Evolutionary conservation across 148 eudicot genomes (phyloP).

Genomic region (Persicaria tinctoria): DNA sequence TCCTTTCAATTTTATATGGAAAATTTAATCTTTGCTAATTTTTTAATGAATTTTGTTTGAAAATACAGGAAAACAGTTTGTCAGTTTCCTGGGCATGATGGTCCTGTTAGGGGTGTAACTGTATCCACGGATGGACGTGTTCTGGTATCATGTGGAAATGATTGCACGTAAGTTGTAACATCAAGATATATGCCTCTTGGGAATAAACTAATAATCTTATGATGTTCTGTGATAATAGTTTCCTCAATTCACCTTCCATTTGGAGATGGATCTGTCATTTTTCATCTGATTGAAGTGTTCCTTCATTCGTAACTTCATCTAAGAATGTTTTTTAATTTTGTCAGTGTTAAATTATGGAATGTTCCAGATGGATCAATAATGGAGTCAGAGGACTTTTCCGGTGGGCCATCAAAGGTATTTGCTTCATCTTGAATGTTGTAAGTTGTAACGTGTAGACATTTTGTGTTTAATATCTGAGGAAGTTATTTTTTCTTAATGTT

Average conservation of each 20-base stretch:
- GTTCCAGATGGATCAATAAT: slow-evolving; percentile 49
- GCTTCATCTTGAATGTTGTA: neutral
- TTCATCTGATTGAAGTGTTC: neutral
- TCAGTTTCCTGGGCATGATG: slow-evolving; percentile 86
- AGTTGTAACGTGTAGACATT: neutral
- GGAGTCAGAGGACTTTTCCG: slow-evolving; percentile 33
- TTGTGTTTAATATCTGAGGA: neutral
- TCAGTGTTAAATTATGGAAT: slow-evolving; percentile 89
- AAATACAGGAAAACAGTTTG: slow-evolving; percentile 62
- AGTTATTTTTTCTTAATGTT: neutral
- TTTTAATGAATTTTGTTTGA: neutral
- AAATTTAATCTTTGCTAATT: neutral
- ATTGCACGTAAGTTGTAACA: slow-evolving; percentile 69
- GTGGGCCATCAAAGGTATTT: slow-evolving; percentile 43
- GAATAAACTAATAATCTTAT: neutral
- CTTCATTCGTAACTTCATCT: neutral
- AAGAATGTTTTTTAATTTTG: neutral
- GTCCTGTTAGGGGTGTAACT: slow-evolving; percentile 73
- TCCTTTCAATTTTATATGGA: neutral
- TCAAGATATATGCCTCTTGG: neutral
- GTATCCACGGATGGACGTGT: slow-evolving; percentile 80
- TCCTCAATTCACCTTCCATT: neutral
- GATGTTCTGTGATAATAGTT: neutral
- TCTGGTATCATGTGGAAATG: slow-evolving; percentile 93
- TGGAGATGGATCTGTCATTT: neutral